phyloP scores from a whole-genome alignment of 2,329 filamentous ascomycete species.

The Teratosphaeria gauchensis region DNA sequence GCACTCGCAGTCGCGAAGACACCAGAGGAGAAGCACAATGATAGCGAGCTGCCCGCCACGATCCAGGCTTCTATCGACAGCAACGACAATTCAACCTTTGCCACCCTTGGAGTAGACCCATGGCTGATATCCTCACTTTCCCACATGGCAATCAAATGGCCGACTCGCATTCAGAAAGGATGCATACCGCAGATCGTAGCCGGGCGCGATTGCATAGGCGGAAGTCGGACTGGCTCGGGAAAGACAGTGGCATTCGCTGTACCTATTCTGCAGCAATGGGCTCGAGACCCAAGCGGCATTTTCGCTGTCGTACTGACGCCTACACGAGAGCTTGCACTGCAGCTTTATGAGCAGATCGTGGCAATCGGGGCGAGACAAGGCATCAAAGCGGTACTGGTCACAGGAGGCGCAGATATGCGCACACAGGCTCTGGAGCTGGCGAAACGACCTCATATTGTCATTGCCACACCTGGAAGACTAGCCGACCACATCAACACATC shows the following conservation, averaged over 20 bases:
- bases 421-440: slow-evolving; percentile 77
- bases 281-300: slow-evolving; percentile 82
- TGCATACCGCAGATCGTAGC: slow-evolving; percentile 90
- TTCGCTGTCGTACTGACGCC: slow-evolving; percentile 85
- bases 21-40: background rate
- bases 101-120: slow-evolving; percentile 22
- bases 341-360: slow-evolving; percentile 93
- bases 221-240: slow-evolving; percentile 87
- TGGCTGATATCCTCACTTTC: slow-evolving; percentile 80
- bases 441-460: slow-evolving; percentile 77
- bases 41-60: slow-evolving; percentile 5
- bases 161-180: slow-evolving; percentile 84
- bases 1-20: background rate
- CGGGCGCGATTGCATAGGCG: slow-evolving; percentile 88
- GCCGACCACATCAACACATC: slow-evolving; percentile 90
- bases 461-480: slow-evolving; percentile 85
- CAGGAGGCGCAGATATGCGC: slow-evolving; percentile 87
- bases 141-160: slow-evolving; percentile 71
- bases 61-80: slow-evolving; percentile 21
- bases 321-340: slow-evolving; percentile 82
- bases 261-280: slow-evolving; percentile 88
- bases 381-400: slow-evolving; percentile 81
- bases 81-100: slow-evolving; percentile 21
- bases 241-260: slow-evolving; percentile 96
- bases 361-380: slow-evolving; percentile 82